Base-by-base conservation (phyloP, 2,329 filamentous ascomycete genomes). In the Penicillium freii region DNA sequence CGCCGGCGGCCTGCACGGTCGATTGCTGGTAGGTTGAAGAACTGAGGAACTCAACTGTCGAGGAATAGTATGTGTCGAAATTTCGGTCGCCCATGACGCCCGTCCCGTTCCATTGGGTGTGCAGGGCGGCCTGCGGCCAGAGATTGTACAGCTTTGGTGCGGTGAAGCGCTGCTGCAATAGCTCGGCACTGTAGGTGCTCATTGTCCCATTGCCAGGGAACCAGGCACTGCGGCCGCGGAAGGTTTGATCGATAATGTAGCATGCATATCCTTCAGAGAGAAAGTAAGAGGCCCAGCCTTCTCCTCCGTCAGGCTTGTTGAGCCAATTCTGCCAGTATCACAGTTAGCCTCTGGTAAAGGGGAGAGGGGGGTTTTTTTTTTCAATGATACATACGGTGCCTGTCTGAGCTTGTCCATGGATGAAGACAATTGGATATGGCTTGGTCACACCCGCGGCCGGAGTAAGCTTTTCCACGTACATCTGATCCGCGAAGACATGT, bases 21-120 rank as follows among this genome's bases (percentile, higher is more conserved):
- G 65, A 65, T 59, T 76, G 68, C 7, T 68, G 66, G 0, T 46
- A 56, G 29, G 56, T 54, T 45, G 59, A 11, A 36, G 59, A 61
- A 29, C 42, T 40, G 36, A 61, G 45, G 45, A 61, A 61, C 42
- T 61, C 52, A 8, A 61, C 59, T 13, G 56, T 61, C 11, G 76
- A 75, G 6, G 76, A 72, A 62, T 76, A 80, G 64, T 82, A 82
- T 1, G 69, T 71, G 57, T 81, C 77, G 62, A 86, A 85, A 19
- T 72, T 66, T 0, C 74, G 62, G 59, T 85, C 81, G 2, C 79
- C 79, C 45, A 63, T 61, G 36, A 64, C 42, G 27, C 69, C 66
- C 11, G 62, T 64, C 0, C 69, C 69, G 4, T 67, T 65, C 75
- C 75, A 80, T 66, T 80, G 75, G 2, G 75, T 78, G 64, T 80